These are phyloP conservation scores for Geotrichum europaeum DNA, from an alignment of 1,139 yeast species.

Conservation along the genomic window DNA sequence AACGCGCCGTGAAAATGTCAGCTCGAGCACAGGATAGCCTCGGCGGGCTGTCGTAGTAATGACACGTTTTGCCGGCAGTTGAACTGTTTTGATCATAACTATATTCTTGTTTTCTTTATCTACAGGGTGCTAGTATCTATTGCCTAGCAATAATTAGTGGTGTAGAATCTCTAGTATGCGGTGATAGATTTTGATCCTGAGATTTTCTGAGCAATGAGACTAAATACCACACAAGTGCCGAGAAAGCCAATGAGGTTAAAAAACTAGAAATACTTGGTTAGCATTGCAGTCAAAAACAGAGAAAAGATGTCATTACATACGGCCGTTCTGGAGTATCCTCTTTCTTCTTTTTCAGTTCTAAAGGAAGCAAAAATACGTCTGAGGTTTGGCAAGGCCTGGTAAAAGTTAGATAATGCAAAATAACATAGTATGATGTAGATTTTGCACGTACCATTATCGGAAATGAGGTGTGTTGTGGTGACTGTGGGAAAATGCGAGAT, in stretches of 20 bases:
- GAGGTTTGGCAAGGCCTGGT: constrained; percentile 49
- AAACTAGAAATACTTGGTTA: constrained; percentile 35
- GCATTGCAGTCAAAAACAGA: background rate
- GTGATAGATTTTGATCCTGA: constrained; percentile 21
- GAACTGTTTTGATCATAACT: background rate
- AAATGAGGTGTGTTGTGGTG: background rate
- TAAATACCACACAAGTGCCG: constrained; percentile 73
- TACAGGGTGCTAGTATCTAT: background rate
- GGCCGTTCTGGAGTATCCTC: constrained; percentile 69
- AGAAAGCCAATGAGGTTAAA: constrained; percentile 75
- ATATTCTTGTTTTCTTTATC: background rate
- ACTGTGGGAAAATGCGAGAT: background rate
- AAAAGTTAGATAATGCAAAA: background rate
- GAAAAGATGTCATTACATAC: constrained; percentile 29
- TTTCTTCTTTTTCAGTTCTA: constrained; percentile 79
- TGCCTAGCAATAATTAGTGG: too few relatives aligned
- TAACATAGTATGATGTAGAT: background rate
- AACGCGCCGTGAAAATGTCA: background rate
- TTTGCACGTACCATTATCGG: background rate
- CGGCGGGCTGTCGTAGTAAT: background rate
- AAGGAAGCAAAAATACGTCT: constrained; percentile 76
- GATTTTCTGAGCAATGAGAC: constrained; percentile 66
- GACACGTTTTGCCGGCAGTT: background rate
- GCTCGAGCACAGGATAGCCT: background rate
- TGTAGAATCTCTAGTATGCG: background rate